A percentile compares a stretch with the other conserved stretches of the same genome.
These are phyloP conservation scores for Osmanthus fragrans DNA, from an alignment of 257 asterid species.

Conservation along the genomic window DNA sequence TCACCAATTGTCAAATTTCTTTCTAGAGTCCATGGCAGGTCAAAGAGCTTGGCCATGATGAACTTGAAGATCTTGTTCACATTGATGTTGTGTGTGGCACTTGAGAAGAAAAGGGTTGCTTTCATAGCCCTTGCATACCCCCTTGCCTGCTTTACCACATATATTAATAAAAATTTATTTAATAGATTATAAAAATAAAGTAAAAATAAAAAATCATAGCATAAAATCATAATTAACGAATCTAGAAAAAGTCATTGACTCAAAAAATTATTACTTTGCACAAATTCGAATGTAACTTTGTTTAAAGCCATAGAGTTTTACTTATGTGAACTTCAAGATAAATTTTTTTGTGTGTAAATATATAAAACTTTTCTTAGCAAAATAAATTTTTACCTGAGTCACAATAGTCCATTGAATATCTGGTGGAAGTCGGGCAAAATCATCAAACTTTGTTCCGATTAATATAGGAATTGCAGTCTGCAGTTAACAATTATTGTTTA, in stretches of 20 bases:
- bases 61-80: conserved; percentile 88
- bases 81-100: conserved; percentile 80
- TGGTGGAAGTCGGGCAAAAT: conserved; percentile 72
- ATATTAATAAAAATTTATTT: not conserved
- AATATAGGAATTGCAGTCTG: conserved; percentile 86
- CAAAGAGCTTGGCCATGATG: conserved; percentile 73
- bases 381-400: conserved; percentile 50
- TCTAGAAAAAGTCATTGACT: not conserved
- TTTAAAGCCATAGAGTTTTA: too few relatives aligned
- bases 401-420: conserved; percentile 73
- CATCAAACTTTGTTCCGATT: conserved; percentile 86
- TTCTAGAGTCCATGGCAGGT: conserved; percentile 77
- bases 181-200: not conserved
- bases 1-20: conserved; percentile 81
- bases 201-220: not conserved
- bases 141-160: conserved; percentile 61
- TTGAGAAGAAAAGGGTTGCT: conserved; percentile 83
- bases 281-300: not conserved
- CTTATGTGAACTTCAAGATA: too few relatives aligned
- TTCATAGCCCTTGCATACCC: conserved; percentile 73
- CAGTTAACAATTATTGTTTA: conserved; percentile 5
- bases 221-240: not conserved
- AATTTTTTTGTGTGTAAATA: too few relatives aligned
- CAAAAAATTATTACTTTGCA: not conserved
- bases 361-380: too few relatives aligned